Conservation (phyloP, 192 early-diverging fungal genomes). For the Entophlyctis luteolus region DNA sequence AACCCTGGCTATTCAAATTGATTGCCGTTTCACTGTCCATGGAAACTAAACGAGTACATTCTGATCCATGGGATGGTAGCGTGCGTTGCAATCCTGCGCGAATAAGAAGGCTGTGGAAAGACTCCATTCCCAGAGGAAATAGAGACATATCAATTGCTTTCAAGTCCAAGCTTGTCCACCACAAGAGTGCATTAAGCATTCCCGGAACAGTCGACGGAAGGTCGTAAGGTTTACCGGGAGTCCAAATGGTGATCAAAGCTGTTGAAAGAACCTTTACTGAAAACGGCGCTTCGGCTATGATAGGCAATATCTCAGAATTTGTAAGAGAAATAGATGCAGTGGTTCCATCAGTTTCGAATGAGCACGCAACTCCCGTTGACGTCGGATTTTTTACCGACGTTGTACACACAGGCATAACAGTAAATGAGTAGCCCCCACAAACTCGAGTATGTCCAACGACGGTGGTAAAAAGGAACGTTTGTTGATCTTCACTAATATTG, state of each 20-base stretch:
- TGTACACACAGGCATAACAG: conserved; percentile 7
- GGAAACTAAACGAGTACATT: background rate
- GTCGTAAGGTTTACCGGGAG: background rate
- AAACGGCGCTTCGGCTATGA: background rate
- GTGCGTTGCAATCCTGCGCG: conserved; percentile 11
- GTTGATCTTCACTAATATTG: background rate
- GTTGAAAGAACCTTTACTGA: background rate
- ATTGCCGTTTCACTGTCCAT: background rate
- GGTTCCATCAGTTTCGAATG: conserved; percentile 20
- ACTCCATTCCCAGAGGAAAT: conserved; percentile 7
- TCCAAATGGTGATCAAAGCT: background rate
- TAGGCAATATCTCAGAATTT: background rate
- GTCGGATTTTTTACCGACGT: background rate
- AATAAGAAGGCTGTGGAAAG: background rate
- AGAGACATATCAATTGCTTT: conserved; percentile 11
- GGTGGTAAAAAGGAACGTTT: background rate
- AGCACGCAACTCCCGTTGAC: background rate
- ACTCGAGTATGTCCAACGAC: background rate
- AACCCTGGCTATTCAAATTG: background rate
- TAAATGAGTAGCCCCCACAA: conserved; percentile 6
- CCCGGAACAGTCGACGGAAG: conserved; percentile 3
- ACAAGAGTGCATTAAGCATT: background rate
- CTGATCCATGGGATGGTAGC: background rate
- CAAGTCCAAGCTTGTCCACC: conserved; percentile 3
- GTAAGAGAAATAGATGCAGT: conserved; percentile 18